Conservation (phyloP, 768 basidiomycete species). For the Lactarius psammicola region DNA sequence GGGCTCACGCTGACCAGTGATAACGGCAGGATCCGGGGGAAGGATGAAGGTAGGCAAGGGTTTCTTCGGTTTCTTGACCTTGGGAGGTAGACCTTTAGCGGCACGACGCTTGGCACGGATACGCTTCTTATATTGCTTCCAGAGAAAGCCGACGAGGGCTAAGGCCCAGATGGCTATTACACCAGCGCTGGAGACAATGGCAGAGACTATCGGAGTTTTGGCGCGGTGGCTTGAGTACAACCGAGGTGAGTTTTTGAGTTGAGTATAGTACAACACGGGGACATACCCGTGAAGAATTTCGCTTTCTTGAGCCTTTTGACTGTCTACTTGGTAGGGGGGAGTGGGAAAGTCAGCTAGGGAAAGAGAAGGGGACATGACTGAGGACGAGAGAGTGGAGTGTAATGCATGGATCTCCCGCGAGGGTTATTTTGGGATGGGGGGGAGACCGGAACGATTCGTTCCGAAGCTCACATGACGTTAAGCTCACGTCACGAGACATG, state of each 20-base stretch:
- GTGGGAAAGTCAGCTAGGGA: background rate
- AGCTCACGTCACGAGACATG: background rate
- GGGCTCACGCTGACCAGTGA: constrained; percentile 20
- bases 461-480: constrained; percentile 3
- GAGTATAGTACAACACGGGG: background rate
- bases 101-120: constrained; percentile 22
- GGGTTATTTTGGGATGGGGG: background rate
- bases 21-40: constrained; percentile 28
- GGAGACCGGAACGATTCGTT: background rate
- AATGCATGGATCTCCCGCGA: background rate
- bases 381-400: background rate
- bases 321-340: background rate
- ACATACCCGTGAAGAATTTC: constrained; percentile 23
- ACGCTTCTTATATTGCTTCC: constrained; percentile 24
- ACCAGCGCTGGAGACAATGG: constrained; percentile 18
- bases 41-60: constrained; percentile 27
- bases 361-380: background rate
- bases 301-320: background rate
- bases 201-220: constrained; percentile 27
- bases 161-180: constrained; percentile 22
- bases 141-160: constrained; percentile 19
- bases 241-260: background rate
- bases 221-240: constrained; percentile 16
- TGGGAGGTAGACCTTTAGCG: constrained; percentile 17
- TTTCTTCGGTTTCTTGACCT: constrained; percentile 18